A percentile compares a stretch with the other conserved stretches of the same genome.
Conservation (phyloP, 306 rosid species). For the Corylus heterophylla region DNA sequence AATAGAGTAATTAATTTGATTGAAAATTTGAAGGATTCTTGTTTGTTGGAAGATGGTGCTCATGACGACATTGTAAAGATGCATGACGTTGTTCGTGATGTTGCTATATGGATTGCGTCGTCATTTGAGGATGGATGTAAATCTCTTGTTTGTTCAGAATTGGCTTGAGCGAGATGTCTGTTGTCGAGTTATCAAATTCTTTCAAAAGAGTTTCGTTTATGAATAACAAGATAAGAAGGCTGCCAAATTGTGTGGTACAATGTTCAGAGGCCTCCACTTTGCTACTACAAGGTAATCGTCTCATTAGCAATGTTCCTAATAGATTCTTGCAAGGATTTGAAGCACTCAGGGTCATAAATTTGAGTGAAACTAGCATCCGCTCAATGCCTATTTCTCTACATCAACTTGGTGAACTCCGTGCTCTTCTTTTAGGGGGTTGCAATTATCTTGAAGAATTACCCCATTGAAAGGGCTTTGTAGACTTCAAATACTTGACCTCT, state of each 20-base stretch:
- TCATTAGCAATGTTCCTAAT: not conserved
- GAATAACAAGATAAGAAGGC: not conserved
- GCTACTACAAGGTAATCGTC: slow-evolving; percentile 11
- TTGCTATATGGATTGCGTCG: slow-evolving; percentile 7
- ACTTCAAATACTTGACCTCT: slow-evolving; percentile 25
- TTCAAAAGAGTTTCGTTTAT: slow-evolving; percentile 20
- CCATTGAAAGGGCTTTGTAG: not conserved
- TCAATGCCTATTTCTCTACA: slow-evolving; percentile 27
- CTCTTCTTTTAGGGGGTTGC: slow-evolving; percentile 15
- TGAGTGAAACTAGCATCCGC: not conserved
- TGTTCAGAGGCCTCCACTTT: not conserved
- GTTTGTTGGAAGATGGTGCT: slow-evolving; percentile 27
- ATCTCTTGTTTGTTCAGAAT: not conserved
- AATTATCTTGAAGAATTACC: not conserved
- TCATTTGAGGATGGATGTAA: not conserved
- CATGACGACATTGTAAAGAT: slow-evolving; percentile 1
- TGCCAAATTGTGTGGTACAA: not conserved
- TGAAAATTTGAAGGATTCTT: slow-evolving; percentile 24
- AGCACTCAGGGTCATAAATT: slow-evolving; percentile 13
- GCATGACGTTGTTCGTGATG: slow-evolving; percentile 22
- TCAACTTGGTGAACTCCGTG: slow-evolving; percentile 17
- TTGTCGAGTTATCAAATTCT: not conserved
- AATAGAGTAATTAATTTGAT: slow-evolving; percentile 19
- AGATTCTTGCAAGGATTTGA: not conserved
- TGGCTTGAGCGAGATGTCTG: not conserved